Conservation (phyloP, 805 yeast genomes). For the Tetrapisispora iriomotensis region DNA sequence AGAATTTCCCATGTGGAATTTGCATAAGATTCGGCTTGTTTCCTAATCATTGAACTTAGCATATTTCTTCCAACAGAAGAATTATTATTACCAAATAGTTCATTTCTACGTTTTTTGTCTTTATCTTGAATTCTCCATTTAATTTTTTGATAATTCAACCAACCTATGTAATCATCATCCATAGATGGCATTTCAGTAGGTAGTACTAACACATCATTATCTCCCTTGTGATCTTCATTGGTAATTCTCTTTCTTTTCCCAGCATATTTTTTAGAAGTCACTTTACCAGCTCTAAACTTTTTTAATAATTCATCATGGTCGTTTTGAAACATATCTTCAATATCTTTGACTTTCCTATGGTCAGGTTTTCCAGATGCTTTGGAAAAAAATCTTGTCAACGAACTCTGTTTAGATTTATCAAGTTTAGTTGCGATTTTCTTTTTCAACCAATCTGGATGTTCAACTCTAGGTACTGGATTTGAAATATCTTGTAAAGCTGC, state of each 20-base stretch:
- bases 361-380: slow-evolving; percentile 35
- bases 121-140: slow-evolving; percentile 78
- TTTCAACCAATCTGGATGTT: slow-evolving; percentile 88
- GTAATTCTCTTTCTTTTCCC: slow-evolving; percentile 25
- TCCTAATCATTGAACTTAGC: slow-evolving; percentile 60
- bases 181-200: slow-evolving; percentile 49
- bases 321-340: slow-evolving; percentile 56
- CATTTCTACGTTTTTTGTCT: slow-evolving; percentile 60
- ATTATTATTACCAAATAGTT: slow-evolving; percentile 63
- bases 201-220: slow-evolving; percentile 33
- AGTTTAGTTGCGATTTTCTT: slow-evolving; percentile 49
- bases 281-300: slow-evolving; percentile 29
- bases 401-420: slow-evolving; percentile 65
- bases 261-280: slow-evolving; percentile 27
- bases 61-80: slow-evolving; percentile 45
- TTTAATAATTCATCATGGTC: slow-evolving; percentile 18
- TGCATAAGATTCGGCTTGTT: slow-evolving; percentile 71
- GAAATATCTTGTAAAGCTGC: slow-evolving; percentile 84
- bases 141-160: slow-evolving; percentile 67
- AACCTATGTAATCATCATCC: slow-evolving; percentile 54
- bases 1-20: slow-evolving; percentile 79
- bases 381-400: slow-evolving; percentile 48
- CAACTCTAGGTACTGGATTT: slow-evolving; percentile 91
- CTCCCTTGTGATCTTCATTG: slow-evolving; percentile 20
- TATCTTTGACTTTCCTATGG: slow-evolving; percentile 43